phyloP scores from a whole-genome alignment of 2,329 filamentous ascomycete genomes.

The Aspergillus novofumigatus region DNA sequence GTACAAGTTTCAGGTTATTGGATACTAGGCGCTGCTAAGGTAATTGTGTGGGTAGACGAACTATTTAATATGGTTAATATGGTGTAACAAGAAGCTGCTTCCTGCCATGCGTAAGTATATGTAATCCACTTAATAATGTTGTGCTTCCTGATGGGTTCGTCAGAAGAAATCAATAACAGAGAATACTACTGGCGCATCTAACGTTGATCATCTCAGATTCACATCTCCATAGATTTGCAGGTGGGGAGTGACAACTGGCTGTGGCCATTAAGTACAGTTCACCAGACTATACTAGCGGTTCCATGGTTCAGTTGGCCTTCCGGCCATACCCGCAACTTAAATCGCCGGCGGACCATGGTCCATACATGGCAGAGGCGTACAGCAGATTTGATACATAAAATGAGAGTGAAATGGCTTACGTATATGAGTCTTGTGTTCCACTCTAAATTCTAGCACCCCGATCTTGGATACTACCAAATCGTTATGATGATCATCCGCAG shows the following conservation, averaged over 20 bases:
- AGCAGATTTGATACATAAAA: background rate
- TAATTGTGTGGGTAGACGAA: too few relatives aligned
- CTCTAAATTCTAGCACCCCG: too few relatives aligned
- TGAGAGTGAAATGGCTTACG: background rate
- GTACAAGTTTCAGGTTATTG: background rate
- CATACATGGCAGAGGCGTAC: background rate
- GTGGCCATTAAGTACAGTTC: conserved; percentile 1
- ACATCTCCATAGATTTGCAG: background rate
- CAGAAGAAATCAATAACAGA: background rate
- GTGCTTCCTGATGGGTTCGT: background rate
- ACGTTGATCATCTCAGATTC: background rate
- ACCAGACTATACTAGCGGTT: conserved; percentile 7
- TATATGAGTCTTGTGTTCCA: background rate
- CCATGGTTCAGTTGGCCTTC: conserved; percentile 12
- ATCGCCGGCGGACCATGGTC: conserved; percentile 2
- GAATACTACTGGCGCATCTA: background rate
- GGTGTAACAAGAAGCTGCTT: too few relatives aligned
- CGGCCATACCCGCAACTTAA: conserved; percentile 14
- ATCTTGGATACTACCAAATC: too few relatives aligned
- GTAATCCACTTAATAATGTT: background rate
- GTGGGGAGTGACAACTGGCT: background rate
- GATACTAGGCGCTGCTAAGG: background rate
- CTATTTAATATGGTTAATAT: too few relatives aligned
- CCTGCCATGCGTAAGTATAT: background rate
- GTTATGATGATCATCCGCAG: background rate